phyloP scores from a whole-genome alignment of 2,329 filamentous ascomycete species.

The Pyrenophora graminea region DNA sequence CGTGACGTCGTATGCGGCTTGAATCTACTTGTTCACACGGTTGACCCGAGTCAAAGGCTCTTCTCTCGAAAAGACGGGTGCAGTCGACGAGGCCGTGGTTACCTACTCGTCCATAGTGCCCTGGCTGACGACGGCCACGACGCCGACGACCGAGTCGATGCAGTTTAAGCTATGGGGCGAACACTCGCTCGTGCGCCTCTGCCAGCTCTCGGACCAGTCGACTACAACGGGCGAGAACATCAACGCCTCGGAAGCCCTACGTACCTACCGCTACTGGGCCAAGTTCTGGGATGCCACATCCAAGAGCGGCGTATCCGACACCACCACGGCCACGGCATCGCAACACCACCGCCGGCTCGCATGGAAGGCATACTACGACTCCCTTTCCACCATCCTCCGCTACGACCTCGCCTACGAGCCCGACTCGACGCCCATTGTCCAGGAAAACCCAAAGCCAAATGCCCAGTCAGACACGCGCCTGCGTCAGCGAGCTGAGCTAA shows the following conservation, averaged over 20 bases:
- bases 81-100: conserved; percentile 62
- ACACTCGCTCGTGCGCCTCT: conserved; percentile 74
- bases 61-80: conserved; percentile 51
- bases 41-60: conserved; percentile 44
- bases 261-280: conserved; percentile 65
- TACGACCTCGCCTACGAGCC: conserved; percentile 63
- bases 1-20: too few relatives aligned
- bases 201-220: conserved; percentile 68
- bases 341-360: conserved; percentile 61
- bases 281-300: conserved; percentile 62
- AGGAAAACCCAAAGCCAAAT: conserved; percentile 30
- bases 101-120: conserved; percentile 70
- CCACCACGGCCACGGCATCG: conserved; percentile 23
- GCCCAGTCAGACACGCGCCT: conserved; percentile 37
- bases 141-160: conserved; percentile 51
- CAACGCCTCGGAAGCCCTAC: conserved; percentile 46
- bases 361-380: conserved; percentile 84
- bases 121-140: conserved; percentile 61
- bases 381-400: conserved; percentile 76
- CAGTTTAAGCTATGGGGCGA: conserved; percentile 81
- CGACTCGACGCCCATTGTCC: conserved; percentile 44
- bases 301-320: conserved; percentile 24
- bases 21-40: too few relatives aligned
- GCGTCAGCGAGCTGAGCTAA: conserved; percentile 72
- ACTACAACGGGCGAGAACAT: conserved; percentile 44